phyloP scores from a whole-genome alignment of 1,139 yeast genomes.

The Yamadazyma buinensis region DNA sequence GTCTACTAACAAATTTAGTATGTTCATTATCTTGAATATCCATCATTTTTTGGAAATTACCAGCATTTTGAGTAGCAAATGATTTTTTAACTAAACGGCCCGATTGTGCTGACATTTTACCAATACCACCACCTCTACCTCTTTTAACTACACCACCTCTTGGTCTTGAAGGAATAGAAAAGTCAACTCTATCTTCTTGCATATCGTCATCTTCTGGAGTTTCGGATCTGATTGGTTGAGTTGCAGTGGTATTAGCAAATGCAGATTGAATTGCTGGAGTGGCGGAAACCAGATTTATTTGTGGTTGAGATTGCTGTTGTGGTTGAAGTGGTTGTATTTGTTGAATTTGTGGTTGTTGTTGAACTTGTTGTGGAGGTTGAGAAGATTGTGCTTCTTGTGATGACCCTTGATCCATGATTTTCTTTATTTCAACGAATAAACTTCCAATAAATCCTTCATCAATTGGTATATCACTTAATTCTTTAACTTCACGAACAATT shows the following conservation, averaged over 20 bases:
- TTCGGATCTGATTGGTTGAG: not conserved
- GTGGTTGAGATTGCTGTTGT: slow-evolving; percentile 1
- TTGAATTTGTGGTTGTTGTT: not conserved
- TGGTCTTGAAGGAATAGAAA: slow-evolving; percentile 12
- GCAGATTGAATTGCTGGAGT: not conserved
- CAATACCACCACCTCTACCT: slow-evolving; percentile 8
- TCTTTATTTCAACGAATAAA: slow-evolving; percentile 54
- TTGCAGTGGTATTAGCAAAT: not conserved
- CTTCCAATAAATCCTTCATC: slow-evolving; percentile 45
- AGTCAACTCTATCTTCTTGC: slow-evolving; percentile 15
- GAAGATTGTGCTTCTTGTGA: slow-evolving; percentile 6
- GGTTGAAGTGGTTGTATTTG: slow-evolving; percentile 5
- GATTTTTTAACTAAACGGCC: slow-evolving; percentile 17
- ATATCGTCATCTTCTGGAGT: slow-evolving; percentile 8
- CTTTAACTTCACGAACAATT: slow-evolving; percentile 60
- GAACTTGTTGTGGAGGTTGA: slow-evolving; percentile 1
- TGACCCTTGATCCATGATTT: slow-evolving; percentile 22
- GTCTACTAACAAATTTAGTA: slow-evolving; percentile 30
- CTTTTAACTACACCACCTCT: slow-evolving; percentile 1
- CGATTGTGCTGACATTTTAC: slow-evolving; percentile 8
- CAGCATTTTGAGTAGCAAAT: slow-evolving; percentile 33
- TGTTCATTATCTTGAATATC: slow-evolving; percentile 20
- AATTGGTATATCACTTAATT: slow-evolving; percentile 63
- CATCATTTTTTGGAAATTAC: slow-evolving; percentile 41
- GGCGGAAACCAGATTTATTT: not conserved